Evolutionary conservation across 2,329 filamentous ascomycete species (phyloP).

Genomic region (Curvularia sp.): DNA sequence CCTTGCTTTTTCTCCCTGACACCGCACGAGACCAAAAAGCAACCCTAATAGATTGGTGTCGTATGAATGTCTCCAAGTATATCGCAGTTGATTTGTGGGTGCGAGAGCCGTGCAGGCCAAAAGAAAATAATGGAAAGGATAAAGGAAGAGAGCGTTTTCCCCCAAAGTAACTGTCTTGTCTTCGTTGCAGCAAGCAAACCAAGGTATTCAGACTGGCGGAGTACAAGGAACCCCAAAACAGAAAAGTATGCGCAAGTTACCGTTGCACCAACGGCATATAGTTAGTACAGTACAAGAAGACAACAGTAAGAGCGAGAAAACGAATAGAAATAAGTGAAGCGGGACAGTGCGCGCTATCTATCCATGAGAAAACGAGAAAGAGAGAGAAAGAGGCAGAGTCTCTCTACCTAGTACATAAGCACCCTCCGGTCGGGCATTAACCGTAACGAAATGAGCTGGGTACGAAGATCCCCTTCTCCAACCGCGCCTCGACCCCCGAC

Average conservation of each 20-base stretch:
- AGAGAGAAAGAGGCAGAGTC: neutral
- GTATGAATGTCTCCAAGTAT: neutral
- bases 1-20: constrained; percentile 1
- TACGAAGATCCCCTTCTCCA: constrained; percentile 7
- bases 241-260: neutral
- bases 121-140: neutral
- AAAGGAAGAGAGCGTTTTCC: neutral
- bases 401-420: constrained; percentile 5
- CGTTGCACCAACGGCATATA: neutral
- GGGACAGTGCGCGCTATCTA: constrained; percentile 1
- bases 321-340: neutral
- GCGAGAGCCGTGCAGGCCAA: neutral
- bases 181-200: neutral
- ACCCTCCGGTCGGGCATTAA: constrained; percentile 9
- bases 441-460: constrained; percentile 7
- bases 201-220: neutral
- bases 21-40: constrained; percentile 4
- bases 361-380: neutral
- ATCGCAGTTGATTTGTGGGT: neutral
- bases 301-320: constrained; percentile 3
- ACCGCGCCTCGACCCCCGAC: neutral
- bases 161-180: neutral
- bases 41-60: neutral
- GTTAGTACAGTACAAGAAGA: neutral
- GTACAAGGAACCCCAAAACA: neutral